A percentile compares a stretch with the other conserved stretches of the same genome.
phyloP scores from a whole-genome alignment of 2,329 filamentous ascomycete species.

The Trichoderma polysporum region DNA sequence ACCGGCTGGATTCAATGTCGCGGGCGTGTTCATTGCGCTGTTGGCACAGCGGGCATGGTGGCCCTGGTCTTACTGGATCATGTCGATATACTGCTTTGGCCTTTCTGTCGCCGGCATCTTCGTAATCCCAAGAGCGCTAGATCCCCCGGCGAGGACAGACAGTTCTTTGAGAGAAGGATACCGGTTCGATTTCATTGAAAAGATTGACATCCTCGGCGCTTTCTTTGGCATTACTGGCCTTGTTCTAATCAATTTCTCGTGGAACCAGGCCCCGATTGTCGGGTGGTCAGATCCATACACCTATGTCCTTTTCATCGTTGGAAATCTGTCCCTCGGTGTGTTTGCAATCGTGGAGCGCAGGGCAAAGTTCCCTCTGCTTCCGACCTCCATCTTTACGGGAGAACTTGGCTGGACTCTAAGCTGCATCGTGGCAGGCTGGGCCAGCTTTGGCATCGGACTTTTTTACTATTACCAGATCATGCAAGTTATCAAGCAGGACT shows the following conservation, averaged over 20 bases:
- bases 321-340: slow-evolving; percentile 47
- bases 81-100: slow-evolving; percentile 31
- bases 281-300: slow-evolving; percentile 57
- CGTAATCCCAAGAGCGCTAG: slow-evolving; percentile 29
- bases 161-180: not conserved
- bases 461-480: slow-evolving; percentile 49
- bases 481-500: slow-evolving; percentile 38
- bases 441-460: slow-evolving; percentile 49
- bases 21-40: slow-evolving; percentile 28
- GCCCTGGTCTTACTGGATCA: slow-evolving; percentile 45
- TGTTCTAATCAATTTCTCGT: slow-evolving; percentile 60
- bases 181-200: slow-evolving; percentile 22
- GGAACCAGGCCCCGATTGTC: slow-evolving; percentile 59
- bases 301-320: slow-evolving; percentile 54
- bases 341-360: slow-evolving; percentile 55
- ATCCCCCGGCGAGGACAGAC: not conserved
- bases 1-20: slow-evolving; percentile 34
- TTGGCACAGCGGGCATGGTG: slow-evolving; percentile 36
- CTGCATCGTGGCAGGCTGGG: slow-evolving; percentile 50
- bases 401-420: slow-evolving; percentile 47
- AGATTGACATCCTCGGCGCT: slow-evolving; percentile 37
- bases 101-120: slow-evolving; percentile 31
- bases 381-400: slow-evolving; percentile 3
- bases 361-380: slow-evolving; percentile 9
- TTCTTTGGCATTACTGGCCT: slow-evolving; percentile 50